phyloP scores from a whole-genome alignment of 345 rosid species.

The Angophora floribunda region DNA sequence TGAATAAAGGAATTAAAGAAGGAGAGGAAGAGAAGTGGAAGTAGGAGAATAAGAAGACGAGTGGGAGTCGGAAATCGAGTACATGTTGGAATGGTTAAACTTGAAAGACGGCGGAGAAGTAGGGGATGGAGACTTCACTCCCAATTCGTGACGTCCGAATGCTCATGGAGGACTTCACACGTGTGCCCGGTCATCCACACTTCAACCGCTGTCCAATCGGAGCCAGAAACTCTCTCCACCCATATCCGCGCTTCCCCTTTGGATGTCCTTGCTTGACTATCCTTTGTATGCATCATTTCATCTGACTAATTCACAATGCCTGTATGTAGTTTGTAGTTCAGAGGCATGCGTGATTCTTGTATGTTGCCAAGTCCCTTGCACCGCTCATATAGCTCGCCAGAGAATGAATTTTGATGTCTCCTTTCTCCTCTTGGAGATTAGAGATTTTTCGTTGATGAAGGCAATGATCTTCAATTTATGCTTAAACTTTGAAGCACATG shows the following conservation, averaged over 20 bases:
- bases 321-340: constrained; percentile 41
- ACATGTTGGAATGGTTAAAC: constrained; percentile 67
- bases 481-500: too few species aligned
- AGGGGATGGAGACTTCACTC: constrained; percentile 38
- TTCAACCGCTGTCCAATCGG: too few species aligned
- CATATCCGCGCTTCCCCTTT: constrained; percentile 70
- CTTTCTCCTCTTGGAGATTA: not conserved
- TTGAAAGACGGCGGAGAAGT: constrained; percentile 51
- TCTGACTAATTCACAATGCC: not conserved
- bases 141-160: constrained; percentile 25
- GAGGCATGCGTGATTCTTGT: not conserved
- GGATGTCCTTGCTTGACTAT: constrained; percentile 25
- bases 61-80: constrained; percentile 60
- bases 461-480: too few species aligned
- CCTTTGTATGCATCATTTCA: too few species aligned
- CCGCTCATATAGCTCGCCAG: too few species aligned
- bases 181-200: too few species aligned
- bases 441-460: not conserved
- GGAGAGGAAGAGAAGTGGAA: not conserved
- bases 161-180: too few species aligned
- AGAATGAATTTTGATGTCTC: too few species aligned
- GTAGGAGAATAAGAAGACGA: not conserved
- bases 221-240: too few species aligned
- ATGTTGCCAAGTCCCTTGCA: not conserved
- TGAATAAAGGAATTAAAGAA: not conserved